Base-by-base conservation (phyloP, 148 eudicot genomes). In the Spergularia marina region DNA sequence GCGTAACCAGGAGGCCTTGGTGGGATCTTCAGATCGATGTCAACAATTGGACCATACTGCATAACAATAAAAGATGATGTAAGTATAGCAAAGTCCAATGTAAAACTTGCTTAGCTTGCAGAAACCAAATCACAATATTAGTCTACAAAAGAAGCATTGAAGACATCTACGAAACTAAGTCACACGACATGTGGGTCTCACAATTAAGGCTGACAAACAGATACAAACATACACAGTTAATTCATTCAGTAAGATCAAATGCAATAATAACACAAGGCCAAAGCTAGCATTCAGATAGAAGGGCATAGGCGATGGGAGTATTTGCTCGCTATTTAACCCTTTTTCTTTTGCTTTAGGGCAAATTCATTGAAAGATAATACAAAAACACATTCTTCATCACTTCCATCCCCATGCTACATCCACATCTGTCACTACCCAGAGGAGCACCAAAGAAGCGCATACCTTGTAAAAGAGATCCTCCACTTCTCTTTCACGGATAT, bases 1-100 rank as follows among this genome's bases (percentile, higher is more conserved):
- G 97, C 97, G 86, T 88, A 91, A 72, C 92, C 91, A 61, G 98
- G 96, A 36, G 97, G 95, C 60, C 97, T 86, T 23, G 92, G 91
- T 65, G 95, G 95, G 59, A 88, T 79, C 84, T 90, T 92, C 87
- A 94, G 80, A 63, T 94, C 98, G 73, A 94, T 87, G 1, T 89
- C 93, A 74, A 90, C 82, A 51, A 94, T 88, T 57, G 76, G 96
- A 23, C 98, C 98, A 83, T 91, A 94, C 98, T 94, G 95, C 87
- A 86, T 36, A 25, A 77, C 20, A 80, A 39, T 40, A 60, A 23
- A 25, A 36, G 10, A 56, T 63, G 10, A 56, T 63, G 12, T 49
- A 53, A 34, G 8, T 41, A 40, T 54, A 30, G 53, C 71, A 34
- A 17, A 53, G 15, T 18, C 55, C 14, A n/a, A 62, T 7, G 10